Evolutionary conservation across 140 eudicot species (phyloP), one percentile per base, ranked within the genome.

Genomic region (Senecio squalidus): DNA sequence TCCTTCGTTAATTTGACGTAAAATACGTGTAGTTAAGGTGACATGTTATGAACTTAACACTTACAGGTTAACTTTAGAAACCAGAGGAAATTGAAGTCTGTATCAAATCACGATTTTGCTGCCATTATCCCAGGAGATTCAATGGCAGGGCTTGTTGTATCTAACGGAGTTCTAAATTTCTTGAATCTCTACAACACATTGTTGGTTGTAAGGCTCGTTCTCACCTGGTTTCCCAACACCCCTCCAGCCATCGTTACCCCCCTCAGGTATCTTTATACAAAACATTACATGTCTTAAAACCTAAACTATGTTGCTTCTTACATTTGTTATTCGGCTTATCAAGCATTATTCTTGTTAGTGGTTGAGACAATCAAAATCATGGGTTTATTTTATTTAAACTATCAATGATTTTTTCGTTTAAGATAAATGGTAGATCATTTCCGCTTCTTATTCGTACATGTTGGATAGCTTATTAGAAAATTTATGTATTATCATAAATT

Each of bases 211-310:
- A 79, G 98, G 83, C 88, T 91, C 6, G 92, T 91, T 73, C 80
- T 91, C 36, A 91, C 98, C 30, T 91, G 98, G 98, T 91, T 91
- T 64, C 98, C 98, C 15, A 86, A 79, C 58, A 69, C 96, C 70
- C 98, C 98, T 58, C 86, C 88, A n/a, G 92, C 83, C 65, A 63
- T 91, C 54, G 96, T 86, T 21, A 77, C 80, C 40, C 96, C 96
- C 60, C 94, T 86, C 67, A 86, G 94, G 96, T 91, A 81, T 51
- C 24, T 21, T 52, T 55, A 50, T 29, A 6, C 17, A 30, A 14
- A 26, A 20, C 33, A 21, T 15, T 20, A 14, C 7, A n/a, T 40
- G 14, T 40, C 20, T n/a, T n/a, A n/a, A n/a, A n/a, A n/a, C n/a
- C n/a, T 33, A 33, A 13, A 34, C 5, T 31, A 31, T 4, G 38